Conservation (phyloP, 139 green algal genomes). For the Coccomyxa sp. region DNA sequence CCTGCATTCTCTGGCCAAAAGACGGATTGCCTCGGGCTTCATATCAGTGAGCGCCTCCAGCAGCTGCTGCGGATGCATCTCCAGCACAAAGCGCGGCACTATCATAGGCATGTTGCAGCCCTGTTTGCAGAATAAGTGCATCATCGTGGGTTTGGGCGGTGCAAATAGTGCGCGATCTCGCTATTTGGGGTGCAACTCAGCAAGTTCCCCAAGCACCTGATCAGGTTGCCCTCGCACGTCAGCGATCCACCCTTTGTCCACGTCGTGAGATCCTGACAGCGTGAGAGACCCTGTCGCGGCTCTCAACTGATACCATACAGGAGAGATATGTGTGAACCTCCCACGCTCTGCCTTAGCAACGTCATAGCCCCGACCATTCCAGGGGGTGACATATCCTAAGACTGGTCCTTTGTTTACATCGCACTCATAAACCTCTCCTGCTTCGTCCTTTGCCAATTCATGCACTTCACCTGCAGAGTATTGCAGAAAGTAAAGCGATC, state of each 20-base stretch:
- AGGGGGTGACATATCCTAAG: not conserved
- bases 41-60: slow-evolving; percentile 15
- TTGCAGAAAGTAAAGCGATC: not conserved
- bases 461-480: not conserved
- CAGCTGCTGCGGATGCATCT: slow-evolving; percentile 21
- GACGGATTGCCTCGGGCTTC: not conserved
- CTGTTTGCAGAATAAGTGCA: not conserved
- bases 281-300: not conserved
- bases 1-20: slow-evolving; percentile 16
- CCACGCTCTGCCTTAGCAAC: slow-evolving; percentile 32
- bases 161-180: too few species aligned
- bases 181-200: not conserved
- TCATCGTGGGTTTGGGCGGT: not conserved
- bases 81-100: slow-evolving; percentile 40
- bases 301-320: slow-evolving; percentile 66
- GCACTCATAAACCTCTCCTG: not conserved
- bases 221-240: slow-evolving; percentile 11
- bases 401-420: not conserved
- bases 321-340: slow-evolving; percentile 62
- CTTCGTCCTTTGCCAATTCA: not conserved
- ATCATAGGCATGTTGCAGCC: slow-evolving; percentile 9
- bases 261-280: slow-evolving; percentile 19
- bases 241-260: slow-evolving; percentile 33
- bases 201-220: not conserved
- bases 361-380: slow-evolving; percentile 46